Base-by-base conservation (phyloP, 768 basidiomycete genomes). In the Rhizopogon vesiculosus region DNA sequence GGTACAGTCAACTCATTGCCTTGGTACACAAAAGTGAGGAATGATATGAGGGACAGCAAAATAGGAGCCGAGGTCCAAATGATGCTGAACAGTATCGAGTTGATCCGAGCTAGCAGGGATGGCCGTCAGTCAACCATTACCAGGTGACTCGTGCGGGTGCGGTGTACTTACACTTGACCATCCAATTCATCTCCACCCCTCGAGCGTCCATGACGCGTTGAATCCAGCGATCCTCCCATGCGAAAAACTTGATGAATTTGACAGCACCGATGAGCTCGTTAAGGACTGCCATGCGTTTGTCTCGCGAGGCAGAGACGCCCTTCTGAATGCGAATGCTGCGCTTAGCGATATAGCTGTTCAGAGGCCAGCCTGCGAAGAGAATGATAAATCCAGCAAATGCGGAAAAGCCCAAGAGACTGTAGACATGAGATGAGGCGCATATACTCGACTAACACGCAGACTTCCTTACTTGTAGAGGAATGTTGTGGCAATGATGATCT, bases 11-110 rank as follows among this genome's bases (percentile, higher is more conserved):
- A 68, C 65, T 89, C 74, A 45, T 91, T 80, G 1, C 89, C 88
- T 60, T 79, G 82, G 59, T 83, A 71, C 28, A 94, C 83, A 58
- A 83, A 93, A 18, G 76, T 78, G 62, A 83, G 77, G 78, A 96
- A 96, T 2, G 89, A 85, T 15, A 89, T 78, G 54, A 93, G 78
- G 1, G 91, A 91, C 16, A 96, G 83, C 12, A 89, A 67, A 46
- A 93, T 85, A 0, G 93, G 93, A 0, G 89, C 89, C 8, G 78
- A 74, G 2, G 76, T 79, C 89, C 90, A 96, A 9, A 93, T 72
- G 4, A 84, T 61, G 13, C 78, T 79, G 67, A 94, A 91, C 69
- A 87, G 65, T 45, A 93, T 71, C 2, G 78, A 79, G 66, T 94
- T 94, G 60, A 87, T 71, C 15, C 89, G 83, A 38, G 82, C 87